These are phyloP conservation scores for Pestalotiopsis sp. DNA, from an alignment of 2,329 filamentous ascomycete genomes.

Conservation along the genomic window DNA sequence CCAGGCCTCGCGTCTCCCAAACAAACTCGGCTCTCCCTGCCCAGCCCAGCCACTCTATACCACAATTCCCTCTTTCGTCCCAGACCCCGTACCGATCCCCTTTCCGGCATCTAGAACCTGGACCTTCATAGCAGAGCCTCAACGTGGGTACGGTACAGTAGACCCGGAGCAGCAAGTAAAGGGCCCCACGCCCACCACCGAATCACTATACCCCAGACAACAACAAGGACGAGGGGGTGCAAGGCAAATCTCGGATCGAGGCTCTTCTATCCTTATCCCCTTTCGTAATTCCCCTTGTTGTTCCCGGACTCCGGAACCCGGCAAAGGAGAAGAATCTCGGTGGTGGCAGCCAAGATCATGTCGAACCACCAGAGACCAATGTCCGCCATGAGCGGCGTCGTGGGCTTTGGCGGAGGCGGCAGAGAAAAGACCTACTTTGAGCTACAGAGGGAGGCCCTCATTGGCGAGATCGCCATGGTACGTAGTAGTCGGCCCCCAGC, in stretches of 20 bases:
- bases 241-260: neutral
- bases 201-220: neutral
- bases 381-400: constrained; percentile 16
- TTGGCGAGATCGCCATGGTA: constrained; percentile 73
- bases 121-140: neutral
- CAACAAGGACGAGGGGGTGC: neutral
- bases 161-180: neutral
- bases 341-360: too few species aligned
- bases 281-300: neutral
- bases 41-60: too few species aligned
- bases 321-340: neutral
- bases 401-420: constrained; percentile 19
- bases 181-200: neutral
- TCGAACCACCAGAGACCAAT: constrained; percentile 2
- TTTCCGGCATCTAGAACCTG: too few species aligned
- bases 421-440: constrained; percentile 68
- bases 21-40: too few species aligned
- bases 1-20: too few species aligned
- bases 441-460: constrained; percentile 69
- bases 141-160: neutral
- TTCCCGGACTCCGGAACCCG: neutral
- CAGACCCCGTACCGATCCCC: too few species aligned
- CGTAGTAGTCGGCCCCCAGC: constrained; percentile 17
- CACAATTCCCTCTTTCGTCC: too few species aligned
- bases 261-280: neutral